Base-by-base conservation (phyloP, 331 rosid species). In the Malus hybrid region DNA sequence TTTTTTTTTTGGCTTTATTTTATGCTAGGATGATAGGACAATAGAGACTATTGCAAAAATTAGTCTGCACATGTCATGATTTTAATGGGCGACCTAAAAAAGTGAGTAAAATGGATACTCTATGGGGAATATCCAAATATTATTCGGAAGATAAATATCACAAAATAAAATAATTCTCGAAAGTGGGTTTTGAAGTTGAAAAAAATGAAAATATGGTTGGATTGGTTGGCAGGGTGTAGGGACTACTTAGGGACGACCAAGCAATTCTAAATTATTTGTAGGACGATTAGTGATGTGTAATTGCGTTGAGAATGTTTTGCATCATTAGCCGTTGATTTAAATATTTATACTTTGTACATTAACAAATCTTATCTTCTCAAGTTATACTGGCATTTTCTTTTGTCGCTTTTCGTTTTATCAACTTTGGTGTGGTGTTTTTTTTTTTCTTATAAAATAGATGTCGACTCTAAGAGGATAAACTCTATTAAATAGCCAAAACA, bases 251-350 rank as follows among this genome's bases (percentile, higher is more conserved):
- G 44, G 70, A 33, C 50, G 6, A 7, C 9, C 0, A 3, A 20
- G 31, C 6, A 67, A n/a, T 34, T 34, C 24, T n/a, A n/a, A 34
- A 67, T 36, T 10, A 67, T 67, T 36, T 34, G 7, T n/a, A 19
- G 54, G 29, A 11, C 71, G 22, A 36, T 36, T 31, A 67, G 31
- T 67, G 71, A 36, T 24, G 32, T 67, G 69, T 6, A 20, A 67
- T 36, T 36, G 71, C 71, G 71, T 67, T 36, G 32, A 20, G 54
- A 67, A 67, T 67, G 71, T 67, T 67, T 67, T 36, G 54, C 32
- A 11, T 36, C 33, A 15, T 8, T 6, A 32, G 6, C 69, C 44
- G 4, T 31, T 64, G 34, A 64, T 33, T 31, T 8, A 24, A 64
- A 64, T 64, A 31, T 29, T 64, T 10, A 42, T 42, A 42, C 48